Conservation (phyloP, 2,329 filamentous ascomycete genomes). For the Hypoxylon sp. region DNA sequence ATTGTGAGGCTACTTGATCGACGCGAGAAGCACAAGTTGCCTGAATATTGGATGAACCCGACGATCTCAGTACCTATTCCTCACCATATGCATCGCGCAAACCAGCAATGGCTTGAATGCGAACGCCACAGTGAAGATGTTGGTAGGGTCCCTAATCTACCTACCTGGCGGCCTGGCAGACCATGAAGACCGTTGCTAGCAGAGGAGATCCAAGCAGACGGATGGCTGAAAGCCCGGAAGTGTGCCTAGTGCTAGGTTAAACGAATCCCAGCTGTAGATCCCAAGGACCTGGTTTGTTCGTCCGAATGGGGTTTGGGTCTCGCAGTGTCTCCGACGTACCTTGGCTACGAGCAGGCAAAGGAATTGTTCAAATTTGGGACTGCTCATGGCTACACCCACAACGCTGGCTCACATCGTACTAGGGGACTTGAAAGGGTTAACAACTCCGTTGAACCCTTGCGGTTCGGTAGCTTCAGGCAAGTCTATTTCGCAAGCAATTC, state of each 20-base stretch:
- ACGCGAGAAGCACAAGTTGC: neutral
- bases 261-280: constrained; percentile 43
- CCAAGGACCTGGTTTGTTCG: constrained; percentile 40
- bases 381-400: constrained; percentile 15
- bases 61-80: neutral
- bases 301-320: constrained; percentile 27
- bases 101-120: neutral
- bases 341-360: constrained; percentile 7
- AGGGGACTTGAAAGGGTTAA: constrained; percentile 28
- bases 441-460: constrained; percentile 31
- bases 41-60: neutral
- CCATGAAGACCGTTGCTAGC: neutral
- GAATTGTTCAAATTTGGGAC: constrained; percentile 5
- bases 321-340: constrained; percentile 20
- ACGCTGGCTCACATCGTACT: constrained; percentile 17
- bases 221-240: constrained; percentile 7
- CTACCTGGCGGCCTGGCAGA: neutral
- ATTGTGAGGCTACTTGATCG: neutral
- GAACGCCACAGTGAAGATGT: neutral
- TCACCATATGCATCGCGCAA: constrained; percentile 4
- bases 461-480: constrained; percentile 7
- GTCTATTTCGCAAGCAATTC: constrained; percentile 38
- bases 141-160: neutral
- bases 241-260: constrained; percentile 19
- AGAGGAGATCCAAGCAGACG: constrained; percentile 8